These are phyloP conservation scores for Bolboschoenoplectus hybrid DNA, from an alignment of 202 grass and related monocot genomes.

Conservation along the genomic window DNA sequence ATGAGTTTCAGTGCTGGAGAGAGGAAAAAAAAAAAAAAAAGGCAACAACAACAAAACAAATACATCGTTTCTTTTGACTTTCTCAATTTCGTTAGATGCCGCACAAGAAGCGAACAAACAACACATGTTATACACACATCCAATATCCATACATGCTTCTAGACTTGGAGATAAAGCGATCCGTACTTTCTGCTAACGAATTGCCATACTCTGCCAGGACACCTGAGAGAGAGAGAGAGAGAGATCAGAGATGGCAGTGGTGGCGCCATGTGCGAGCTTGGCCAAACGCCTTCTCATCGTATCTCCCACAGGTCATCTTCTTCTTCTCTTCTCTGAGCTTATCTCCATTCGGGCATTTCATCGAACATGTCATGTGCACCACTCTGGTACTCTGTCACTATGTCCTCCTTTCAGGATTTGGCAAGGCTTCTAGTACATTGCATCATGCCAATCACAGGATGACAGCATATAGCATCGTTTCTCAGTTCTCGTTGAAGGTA, in stretches of 20 bases:
- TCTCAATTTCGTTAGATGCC: no score
- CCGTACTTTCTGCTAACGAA: no score
- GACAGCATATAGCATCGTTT: no score
- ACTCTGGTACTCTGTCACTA: neutral
- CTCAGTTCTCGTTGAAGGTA: neutral
- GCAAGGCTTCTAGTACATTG: neutral
- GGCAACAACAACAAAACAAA: no score
- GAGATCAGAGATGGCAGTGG: constrained; percentile 16
- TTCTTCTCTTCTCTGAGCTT: neutral
- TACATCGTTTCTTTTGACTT: no score
- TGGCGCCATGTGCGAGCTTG: constrained; percentile 14
- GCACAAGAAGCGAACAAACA: no score
- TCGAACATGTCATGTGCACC: constrained; percentile 22
- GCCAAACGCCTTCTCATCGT: neutral
- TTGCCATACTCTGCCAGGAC: neutral
- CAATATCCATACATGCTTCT: no score
- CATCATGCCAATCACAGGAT: neutral
- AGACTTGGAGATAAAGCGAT: no score
- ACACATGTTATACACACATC: no score
- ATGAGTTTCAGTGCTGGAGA: no score
- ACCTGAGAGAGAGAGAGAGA: neutral
- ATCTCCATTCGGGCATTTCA: constrained; percentile 5
- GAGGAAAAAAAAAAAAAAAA: no score
- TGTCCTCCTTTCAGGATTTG: constrained; percentile 19
- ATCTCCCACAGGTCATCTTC: constrained; percentile 28